These are phyloP conservation scores for Ogataea populi-albae DNA, from an alignment of 805 yeast genomes.

Conservation along the genomic window DNA sequence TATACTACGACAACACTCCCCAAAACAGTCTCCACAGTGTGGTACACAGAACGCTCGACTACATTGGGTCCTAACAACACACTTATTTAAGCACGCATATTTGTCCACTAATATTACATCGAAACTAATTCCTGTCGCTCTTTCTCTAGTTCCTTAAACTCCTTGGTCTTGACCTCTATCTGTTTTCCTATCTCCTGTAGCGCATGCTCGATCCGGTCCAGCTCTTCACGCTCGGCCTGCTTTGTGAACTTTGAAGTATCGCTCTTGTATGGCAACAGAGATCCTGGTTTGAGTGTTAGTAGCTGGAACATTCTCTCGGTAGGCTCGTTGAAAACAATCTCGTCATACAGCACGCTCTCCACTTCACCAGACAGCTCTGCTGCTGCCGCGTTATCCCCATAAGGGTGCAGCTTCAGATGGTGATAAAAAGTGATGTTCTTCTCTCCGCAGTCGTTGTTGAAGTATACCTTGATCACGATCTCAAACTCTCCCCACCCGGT, in stretches of 20 bases:
- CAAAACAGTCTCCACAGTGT: conserved; percentile 18
- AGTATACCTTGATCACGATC: conserved; percentile 80
- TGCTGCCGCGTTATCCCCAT: conserved; percentile 36
- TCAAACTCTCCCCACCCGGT: conserved; percentile 99
- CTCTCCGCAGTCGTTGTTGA: conserved; percentile 83
- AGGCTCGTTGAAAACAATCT: conserved; percentile 92
- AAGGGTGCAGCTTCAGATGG: conserved; percentile 89
- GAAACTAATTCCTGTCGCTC: conserved; percentile 28
- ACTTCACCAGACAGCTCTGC: conserved; percentile 40
- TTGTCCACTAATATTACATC: too few relatives aligned
- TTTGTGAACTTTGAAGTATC: conserved; percentile 30
- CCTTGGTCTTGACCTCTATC: conserved; percentile 22
- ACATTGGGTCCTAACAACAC: too few relatives aligned
- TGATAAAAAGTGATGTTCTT: conserved; percentile 84
- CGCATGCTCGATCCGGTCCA: conserved; percentile 48
- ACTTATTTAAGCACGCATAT: too few relatives aligned
- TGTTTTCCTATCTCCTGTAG: conserved; percentile 27
- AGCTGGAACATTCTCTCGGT: conserved; percentile 83
- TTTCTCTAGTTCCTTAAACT: conserved; percentile 29
- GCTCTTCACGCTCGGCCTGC: conserved; percentile 63
- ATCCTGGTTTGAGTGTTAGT: conserved; percentile 65
- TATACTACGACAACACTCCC: conserved; percentile 13
- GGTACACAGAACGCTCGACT: conserved; percentile 15
- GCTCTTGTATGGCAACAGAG: conserved; percentile 42
- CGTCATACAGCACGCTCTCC: conserved; percentile 73